Conservation (phyloP, 202 grass and related monocot species). For the Musa balbisiana region DNA sequence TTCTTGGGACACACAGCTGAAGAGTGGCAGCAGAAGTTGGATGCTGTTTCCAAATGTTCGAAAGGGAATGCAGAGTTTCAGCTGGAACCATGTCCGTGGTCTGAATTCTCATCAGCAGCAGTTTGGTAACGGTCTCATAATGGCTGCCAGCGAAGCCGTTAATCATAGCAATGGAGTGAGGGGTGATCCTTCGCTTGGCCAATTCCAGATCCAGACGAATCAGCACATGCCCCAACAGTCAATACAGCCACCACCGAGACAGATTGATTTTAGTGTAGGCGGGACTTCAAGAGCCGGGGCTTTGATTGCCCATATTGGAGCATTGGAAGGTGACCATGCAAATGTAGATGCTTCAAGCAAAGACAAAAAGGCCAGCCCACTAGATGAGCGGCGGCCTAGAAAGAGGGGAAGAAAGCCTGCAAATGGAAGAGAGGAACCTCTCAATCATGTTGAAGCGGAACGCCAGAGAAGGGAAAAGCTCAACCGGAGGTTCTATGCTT, state of each 20-base stretch:
- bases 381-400: conserved; percentile 59
- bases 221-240: conserved; percentile 27
- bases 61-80: conserved; percentile 61
- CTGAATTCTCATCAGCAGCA: conserved; percentile 58
- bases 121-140: conserved; percentile 53
- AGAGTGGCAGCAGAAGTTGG: conserved; percentile 23
- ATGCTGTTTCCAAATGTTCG: conserved; percentile 47
- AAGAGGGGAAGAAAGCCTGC: conserved; percentile 93
- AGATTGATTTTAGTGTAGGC: conserved; percentile 74
- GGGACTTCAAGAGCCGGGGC: conserved; percentile 42
- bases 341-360: conserved; percentile 51
- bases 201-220: conserved; percentile 37
- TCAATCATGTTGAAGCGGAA: conserved; percentile 92
- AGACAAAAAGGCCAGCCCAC: conserved; percentile 31
- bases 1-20: conserved; percentile 45
- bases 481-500: conserved; percentile 79
- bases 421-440: conserved; percentile 79
- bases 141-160: conserved; percentile 42
- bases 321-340: conserved; percentile 43
- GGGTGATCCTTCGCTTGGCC: conserved; percentile 30
- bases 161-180: conserved; percentile 33
- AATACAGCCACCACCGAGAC: conserved; percentile 37
- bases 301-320: conserved; percentile 36
- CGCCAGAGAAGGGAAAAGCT: conserved; percentile 93
- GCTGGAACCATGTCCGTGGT: conserved; percentile 51